Evolutionary conservation across 208 protist species (phyloP).

Genomic region (Crithidia expoeki): DNA sequence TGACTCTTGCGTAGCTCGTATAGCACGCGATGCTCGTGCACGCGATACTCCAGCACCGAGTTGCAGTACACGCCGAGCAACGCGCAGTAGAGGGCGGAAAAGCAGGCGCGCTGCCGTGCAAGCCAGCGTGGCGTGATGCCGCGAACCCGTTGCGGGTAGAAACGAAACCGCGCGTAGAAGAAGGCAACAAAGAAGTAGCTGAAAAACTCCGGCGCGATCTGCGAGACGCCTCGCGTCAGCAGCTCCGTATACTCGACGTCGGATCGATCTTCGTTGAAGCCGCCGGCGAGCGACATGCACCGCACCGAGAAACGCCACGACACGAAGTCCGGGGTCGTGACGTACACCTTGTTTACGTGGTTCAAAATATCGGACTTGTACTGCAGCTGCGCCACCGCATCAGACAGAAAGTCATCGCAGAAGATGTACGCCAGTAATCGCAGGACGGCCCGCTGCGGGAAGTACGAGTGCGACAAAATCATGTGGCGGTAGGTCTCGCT

Average conservation of each 20-base stretch:
- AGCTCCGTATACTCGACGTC: slow-evolving; percentile 90
- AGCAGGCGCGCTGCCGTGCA: slow-evolving; percentile 74
- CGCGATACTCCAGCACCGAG: slow-evolving; percentile 76
- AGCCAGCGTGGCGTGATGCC: slow-evolving; percentile 85
- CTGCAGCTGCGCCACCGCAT: slow-evolving; percentile 88
- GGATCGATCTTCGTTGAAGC: slow-evolving; percentile 83
- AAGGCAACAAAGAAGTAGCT: slow-evolving; percentile 79
- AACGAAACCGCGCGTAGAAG: slow-evolving; percentile 83
- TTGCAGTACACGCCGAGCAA: slow-evolving; percentile 75
- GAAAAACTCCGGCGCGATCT: slow-evolving; percentile 79
- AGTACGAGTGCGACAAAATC: slow-evolving; percentile 87
- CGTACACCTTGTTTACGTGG: slow-evolving; percentile 87
- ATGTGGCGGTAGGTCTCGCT: slow-evolving; percentile 90
- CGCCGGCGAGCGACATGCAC: slow-evolving; percentile 84
- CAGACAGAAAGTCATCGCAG: slow-evolving; percentile 83
- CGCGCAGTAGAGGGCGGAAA: slow-evolving; percentile 73
- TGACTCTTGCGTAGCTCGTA: slow-evolving; percentile 83
- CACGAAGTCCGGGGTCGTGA: slow-evolving; percentile 84
- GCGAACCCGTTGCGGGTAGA: slow-evolving; percentile 74
- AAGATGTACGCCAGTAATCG: slow-evolving; percentile 87
- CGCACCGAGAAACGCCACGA: slow-evolving; percentile 92
- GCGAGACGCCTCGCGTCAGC: slow-evolving; percentile 66
- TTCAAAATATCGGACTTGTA: slow-evolving; percentile 91
- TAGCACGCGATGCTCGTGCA: slow-evolving; percentile 75
- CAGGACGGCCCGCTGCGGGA: slow-evolving; percentile 81